phyloP scores from a whole-genome alignment of 352 stramenopile genomes.

The Phytopythium litorale region DNA sequence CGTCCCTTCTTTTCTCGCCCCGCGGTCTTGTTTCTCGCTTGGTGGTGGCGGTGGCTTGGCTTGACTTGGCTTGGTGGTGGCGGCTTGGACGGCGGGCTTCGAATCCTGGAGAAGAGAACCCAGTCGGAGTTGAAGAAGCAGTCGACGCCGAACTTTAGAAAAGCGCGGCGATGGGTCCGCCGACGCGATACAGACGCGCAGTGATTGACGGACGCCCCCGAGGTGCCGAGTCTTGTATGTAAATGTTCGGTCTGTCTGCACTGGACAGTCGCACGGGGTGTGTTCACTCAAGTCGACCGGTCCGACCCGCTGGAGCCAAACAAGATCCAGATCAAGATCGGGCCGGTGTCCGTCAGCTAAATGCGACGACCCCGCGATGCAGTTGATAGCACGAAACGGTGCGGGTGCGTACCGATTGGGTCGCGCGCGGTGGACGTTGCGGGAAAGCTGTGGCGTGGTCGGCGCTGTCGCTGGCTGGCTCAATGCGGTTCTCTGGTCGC shows the following conservation, averaged over 20 bases:
- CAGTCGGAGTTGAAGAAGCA: constrained; percentile 1
- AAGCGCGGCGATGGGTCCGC: not conserved
- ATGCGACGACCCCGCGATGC: not conserved
- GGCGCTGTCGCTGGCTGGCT: too few species aligned
- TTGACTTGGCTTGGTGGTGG: too few species aligned
- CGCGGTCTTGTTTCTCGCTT: not conserved
- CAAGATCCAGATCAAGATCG: constrained; percentile 1
- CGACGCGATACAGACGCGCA: not conserved
- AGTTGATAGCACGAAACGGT: too few species aligned
- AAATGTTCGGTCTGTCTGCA: not conserved
- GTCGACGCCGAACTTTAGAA: not conserved
- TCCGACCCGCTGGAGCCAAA: not conserved
- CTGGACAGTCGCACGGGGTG: not conserved
- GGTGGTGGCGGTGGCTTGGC: not conserved
- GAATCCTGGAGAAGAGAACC: not conserved
- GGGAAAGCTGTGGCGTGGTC: too few species aligned
- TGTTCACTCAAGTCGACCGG: not conserved
- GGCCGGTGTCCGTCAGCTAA: not conserved
- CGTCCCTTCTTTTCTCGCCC: not conserved
- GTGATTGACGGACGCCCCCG: not conserved
- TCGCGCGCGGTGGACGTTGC: too few species aligned
- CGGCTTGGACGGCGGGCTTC: not conserved
- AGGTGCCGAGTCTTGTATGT: not conserved
- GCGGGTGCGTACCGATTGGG: too few species aligned
- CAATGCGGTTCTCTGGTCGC: too few species aligned